Evolutionary conservation across 1,139 yeast species (phyloP).

Genomic region (Scheffersomyces cryptocercus): DNA sequence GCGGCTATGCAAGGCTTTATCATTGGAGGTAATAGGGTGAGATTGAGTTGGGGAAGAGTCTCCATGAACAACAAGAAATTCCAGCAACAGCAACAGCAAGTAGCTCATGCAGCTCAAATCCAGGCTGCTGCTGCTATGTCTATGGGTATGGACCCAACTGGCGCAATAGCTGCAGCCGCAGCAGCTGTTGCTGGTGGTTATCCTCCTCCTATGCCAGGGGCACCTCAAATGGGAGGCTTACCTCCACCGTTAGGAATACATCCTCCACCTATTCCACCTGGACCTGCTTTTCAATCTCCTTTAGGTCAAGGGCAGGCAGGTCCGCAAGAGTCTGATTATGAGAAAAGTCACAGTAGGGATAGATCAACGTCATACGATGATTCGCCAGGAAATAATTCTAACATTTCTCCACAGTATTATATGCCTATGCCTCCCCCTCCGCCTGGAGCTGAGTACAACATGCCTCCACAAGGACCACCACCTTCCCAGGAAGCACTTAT

Average conservation of each 20-base stretch:
- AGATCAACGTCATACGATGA: conserved; percentile 4
- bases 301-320: not conserved
- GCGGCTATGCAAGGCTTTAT: conserved; percentile 91
- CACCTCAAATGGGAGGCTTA: conserved; percentile 6
- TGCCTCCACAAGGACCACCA: conserved; percentile 2
- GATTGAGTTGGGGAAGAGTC: conserved; percentile 87
- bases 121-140: conserved; percentile 39
- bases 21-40: conserved; percentile 79
- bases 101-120: conserved; percentile 34
- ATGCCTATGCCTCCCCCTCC: conserved; percentile 13
- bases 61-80: conserved; percentile 33
- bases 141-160: conserved; percentile 39
- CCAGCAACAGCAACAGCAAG: conserved; percentile 37
- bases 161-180: conserved; percentile 22
- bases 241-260: conserved; percentile 11
- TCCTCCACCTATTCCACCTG: conserved; percentile 2
- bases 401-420: conserved; percentile 2
- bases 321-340: conserved; percentile 1
- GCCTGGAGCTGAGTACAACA: conserved; percentile 9
- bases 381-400: not conserved
- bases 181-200: conserved; percentile 16
- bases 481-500: conserved; percentile 8
- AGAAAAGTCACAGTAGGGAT: conserved; percentile 2
- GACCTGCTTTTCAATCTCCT: not conserved
- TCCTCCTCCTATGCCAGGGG: conserved; percentile 9